Base-by-base conservation (phyloP, 768 basidiomycete species). In the Collybia nuda region DNA sequence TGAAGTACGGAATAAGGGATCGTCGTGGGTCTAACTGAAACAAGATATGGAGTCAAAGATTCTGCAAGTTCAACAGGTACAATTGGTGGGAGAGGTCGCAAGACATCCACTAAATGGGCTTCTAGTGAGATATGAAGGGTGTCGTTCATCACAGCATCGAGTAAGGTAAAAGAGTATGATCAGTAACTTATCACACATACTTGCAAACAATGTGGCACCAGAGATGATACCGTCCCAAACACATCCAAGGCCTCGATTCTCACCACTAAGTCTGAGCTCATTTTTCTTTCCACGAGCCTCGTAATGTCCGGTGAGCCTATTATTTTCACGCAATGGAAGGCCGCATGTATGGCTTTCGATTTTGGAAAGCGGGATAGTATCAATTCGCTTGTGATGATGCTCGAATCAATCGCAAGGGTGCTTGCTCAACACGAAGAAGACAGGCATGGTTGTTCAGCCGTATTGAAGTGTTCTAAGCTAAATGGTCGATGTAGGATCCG, bases 101-200 rank as follows among this genome's bases (percentile, higher is more conserved):
- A 70, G 44, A 62, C 53, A 23, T 79, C 72, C 15, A 71, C 52
- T 21, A 91, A 78, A 65, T 90, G 87, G 0, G 74, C 64, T 56
- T 90, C 86, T 38, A 91, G 68, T 3, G 89, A 91, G 40, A 90
- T 70, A 54, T 82, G 82, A 56, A 87, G 67, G 50, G 70, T 68
- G 46, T 59, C 54, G 38, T 35, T n/a, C 12, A 17, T 15, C 29
- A 17, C 44, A 32, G 7, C 6, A 11, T 32, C 3, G 3, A 14
- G 32, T 32, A 11, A 32, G 24, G 7, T 26, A 26, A 26, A 26
- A 7, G 24, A 26, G 24, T 26, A 7, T 26, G 24, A 26, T 26
- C 4, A 7, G 24, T 7, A 7, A 7, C 4, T 26, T 3, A 26
- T 26, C 24, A 26, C 24, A 26, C 3, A 26, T 26, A 14, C 32